A percentile compares a stretch with the other conserved stretches of the same genome.
These are phyloP conservation scores for Phytopythium litorale DNA, from an alignment of 352 stramenopile genomes.

Conservation along the genomic window DNA sequence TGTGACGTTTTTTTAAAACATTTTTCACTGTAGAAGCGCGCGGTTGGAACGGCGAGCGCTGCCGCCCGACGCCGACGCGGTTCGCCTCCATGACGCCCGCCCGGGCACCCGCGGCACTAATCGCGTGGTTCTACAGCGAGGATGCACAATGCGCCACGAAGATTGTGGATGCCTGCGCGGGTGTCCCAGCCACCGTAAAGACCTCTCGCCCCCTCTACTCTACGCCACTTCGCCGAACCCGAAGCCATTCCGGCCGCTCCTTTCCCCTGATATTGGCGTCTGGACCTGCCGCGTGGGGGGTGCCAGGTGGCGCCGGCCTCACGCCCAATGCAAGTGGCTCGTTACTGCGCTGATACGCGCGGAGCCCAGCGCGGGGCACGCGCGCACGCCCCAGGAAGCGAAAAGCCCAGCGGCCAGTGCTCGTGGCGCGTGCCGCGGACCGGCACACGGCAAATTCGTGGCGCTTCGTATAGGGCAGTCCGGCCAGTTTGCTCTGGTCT, in stretches of 20 bases:
- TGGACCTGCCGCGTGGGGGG: background rate
- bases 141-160: background rate
- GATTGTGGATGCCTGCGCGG: background rate
- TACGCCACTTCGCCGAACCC: background rate
- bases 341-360: background rate
- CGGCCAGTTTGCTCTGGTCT: no score
- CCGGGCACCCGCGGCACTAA: no score
- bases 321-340: background rate
- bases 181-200: background rate
- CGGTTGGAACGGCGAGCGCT: background rate
- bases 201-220: background rate
- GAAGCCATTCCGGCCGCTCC: background rate
- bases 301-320: background rate
- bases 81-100: no score
- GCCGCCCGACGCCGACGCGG: no score
- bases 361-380: background rate
- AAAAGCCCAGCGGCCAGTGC: background rate
- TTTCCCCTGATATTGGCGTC: background rate
- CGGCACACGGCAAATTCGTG: no score
- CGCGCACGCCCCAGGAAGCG: background rate
- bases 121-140: no score
- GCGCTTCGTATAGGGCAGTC: no score
- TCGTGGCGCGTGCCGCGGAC: no score
- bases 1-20: background rate
- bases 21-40: background rate